A percentile compares a stretch with the other conserved stretches of the same genome.
Evolutionary conservation across 78 protist genomes (phyloP).

Genomic region (Anaeramoeba flamelloides): DNA sequence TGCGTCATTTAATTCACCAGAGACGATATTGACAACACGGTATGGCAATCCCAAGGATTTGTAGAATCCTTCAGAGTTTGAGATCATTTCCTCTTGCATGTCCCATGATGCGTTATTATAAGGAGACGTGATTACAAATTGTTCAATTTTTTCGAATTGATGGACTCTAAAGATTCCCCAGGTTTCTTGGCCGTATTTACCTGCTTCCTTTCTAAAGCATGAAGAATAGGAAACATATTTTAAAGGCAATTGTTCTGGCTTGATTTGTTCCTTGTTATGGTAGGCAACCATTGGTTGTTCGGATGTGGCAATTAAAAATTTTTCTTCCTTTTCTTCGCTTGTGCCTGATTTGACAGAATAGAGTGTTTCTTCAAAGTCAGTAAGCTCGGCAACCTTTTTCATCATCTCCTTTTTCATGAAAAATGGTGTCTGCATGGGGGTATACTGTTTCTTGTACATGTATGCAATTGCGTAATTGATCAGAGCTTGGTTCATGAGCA

Average conservation of each 20-base stretch:
- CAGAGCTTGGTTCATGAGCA: background rate
- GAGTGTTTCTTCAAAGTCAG: background rate
- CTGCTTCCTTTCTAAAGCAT: no score
- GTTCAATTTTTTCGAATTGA: constrained; percentile 98
- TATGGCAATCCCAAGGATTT: constrained; percentile 70
- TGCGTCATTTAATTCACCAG: constrained; percentile 92
- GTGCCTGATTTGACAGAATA: no score
- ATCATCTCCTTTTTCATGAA: background rate
- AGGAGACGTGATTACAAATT: constrained; percentile 81
- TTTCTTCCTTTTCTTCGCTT: no score
- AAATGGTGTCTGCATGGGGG: background rate
- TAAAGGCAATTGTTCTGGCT: constrained; percentile 26
- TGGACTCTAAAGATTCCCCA: constrained; percentile 98
- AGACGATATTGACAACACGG: constrained; percentile 84
- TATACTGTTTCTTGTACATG: background rate
- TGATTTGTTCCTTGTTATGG: constrained; percentile 61
- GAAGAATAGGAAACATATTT: no score
- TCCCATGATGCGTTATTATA: constrained; percentile 63
- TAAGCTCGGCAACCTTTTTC: background rate
- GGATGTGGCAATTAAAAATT: constrained; percentile 86
- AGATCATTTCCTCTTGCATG: constrained; percentile 72
- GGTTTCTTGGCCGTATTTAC: no score
- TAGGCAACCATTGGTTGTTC: constrained; percentile 96
- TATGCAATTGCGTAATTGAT: background rate
- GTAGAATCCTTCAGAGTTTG: constrained; percentile 70